These are phyloP conservation scores for Pichia sp. DNA, from an alignment of 1,139 yeast species.

Conservation along the genomic window DNA sequence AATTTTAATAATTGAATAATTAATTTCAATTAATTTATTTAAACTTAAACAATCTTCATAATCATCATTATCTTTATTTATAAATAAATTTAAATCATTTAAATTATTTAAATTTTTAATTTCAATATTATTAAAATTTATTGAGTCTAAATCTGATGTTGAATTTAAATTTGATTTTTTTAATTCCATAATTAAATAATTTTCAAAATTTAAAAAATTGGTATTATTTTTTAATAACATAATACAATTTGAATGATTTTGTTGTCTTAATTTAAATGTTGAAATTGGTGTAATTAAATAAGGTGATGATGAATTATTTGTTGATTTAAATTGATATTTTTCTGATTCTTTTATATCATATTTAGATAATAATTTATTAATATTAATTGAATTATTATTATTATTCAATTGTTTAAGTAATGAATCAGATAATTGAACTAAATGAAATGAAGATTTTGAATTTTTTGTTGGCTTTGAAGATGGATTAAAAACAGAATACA, in stretches of 20 bases:
- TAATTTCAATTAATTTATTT: background rate
- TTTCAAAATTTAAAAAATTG: slow-evolving; percentile 5
- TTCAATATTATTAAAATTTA: background rate
- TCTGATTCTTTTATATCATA: background rate
- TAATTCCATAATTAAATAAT: slow-evolving; percentile 9
- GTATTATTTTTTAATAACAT: slow-evolving; percentile 38
- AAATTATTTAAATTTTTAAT: background rate
- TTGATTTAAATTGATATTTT: slow-evolving; percentile 10
- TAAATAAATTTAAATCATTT: background rate
- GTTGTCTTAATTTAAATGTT: slow-evolving; percentile 66
- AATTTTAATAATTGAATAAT: background rate
- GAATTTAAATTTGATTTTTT: background rate
- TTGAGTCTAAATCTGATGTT: background rate
- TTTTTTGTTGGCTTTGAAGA: background rate
- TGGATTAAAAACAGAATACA: background rate
- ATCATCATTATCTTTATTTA: background rate
- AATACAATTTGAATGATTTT: slow-evolving; percentile 83
- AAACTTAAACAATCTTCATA: background rate
- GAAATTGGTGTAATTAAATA: slow-evolving; percentile 34
- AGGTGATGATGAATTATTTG: slow-evolving; percentile 2
- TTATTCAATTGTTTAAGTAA: slow-evolving; percentile 3
- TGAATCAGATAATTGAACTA: slow-evolving; percentile 7
- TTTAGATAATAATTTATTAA: background rate
- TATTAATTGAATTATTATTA: background rate
- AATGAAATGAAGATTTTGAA: background rate